Conservation (phyloP, 2,329 filamentous ascomycete species). For the Aspergillus hiratsukae region DNA sequence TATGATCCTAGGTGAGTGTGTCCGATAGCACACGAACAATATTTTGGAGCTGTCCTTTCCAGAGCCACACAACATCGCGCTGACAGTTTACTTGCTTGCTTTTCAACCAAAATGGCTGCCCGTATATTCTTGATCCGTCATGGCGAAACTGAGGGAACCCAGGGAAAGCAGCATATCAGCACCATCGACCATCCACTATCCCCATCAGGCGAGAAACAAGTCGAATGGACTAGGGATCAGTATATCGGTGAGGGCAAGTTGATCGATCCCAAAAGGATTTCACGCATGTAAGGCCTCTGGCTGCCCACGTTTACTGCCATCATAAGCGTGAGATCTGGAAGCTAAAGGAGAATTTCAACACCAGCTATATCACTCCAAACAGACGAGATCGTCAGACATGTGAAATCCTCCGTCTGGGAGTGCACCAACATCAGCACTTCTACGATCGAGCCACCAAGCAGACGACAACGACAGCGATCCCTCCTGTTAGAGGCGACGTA, state of each 20-base stretch:
- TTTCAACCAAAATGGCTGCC: neutral
- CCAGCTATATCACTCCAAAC: conserved; percentile 46
- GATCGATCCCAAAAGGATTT: conserved; percentile 48
- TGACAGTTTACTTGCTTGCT: neutral
- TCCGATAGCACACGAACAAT: neutral
- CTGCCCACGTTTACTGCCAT: neutral
- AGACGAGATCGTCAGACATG: conserved; percentile 36
- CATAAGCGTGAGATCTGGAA: neutral
- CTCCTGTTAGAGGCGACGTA: neutral
- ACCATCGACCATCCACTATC: conserved; percentile 44
- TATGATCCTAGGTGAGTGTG: neutral
- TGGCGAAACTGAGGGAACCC: conserved; percentile 48
- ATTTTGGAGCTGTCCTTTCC: neutral
- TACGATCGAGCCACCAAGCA: neutral
- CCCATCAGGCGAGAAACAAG: conserved; percentile 40
- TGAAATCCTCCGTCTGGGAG: conserved; percentile 46
- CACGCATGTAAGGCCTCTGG: conserved; percentile 29
- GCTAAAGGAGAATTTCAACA: neutral
- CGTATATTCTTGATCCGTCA: conserved; percentile 36
- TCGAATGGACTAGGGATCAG: conserved; percentile 40
- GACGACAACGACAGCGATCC: neutral
- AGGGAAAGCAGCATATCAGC: conserved; percentile 45
- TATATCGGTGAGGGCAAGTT: conserved; percentile 50
- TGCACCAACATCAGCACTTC: neutral
- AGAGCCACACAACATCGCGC: neutral